These are phyloP conservation scores for Salix udensis DNA, from an alignment of 345 rosid species.

Conservation along the genomic window DNA sequence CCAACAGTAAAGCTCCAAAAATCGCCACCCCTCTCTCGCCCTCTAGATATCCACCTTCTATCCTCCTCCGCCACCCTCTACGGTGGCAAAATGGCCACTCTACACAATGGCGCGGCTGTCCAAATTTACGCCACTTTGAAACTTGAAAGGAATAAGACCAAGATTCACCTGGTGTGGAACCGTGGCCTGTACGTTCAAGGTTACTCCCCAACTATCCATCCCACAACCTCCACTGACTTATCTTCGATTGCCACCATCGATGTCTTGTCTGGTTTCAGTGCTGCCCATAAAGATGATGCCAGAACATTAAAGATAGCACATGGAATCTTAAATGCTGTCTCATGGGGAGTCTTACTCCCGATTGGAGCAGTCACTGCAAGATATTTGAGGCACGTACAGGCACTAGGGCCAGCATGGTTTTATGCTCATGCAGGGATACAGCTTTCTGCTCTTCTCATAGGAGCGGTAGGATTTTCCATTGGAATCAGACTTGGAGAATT, in stretches of 20 bases:
- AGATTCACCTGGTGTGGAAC: slow-evolving; percentile 83
- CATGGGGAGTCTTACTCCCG: slow-evolving; percentile 83
- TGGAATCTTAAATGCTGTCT: slow-evolving; percentile 56
- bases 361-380: slow-evolving; percentile 64
- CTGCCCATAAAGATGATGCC: slow-evolving; percentile 19
- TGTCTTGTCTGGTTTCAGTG: slow-evolving; percentile 54
- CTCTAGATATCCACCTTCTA: slow-evolving; percentile 61
- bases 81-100: slow-evolving; percentile 86
- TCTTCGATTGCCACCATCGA: slow-evolving; percentile 74
- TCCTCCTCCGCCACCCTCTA: slow-evolving; percentile 80
- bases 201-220: slow-evolving; percentile 94
- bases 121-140: slow-evolving; percentile 70
- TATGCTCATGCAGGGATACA: slow-evolving; percentile 74
- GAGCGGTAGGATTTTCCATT: slow-evolving; percentile 63
- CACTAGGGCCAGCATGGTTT: slow-evolving; percentile 83
- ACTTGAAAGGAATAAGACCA: slow-evolving; percentile 58
- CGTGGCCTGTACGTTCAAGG: slow-evolving; percentile 97
- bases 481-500: slow-evolving; percentile 69
- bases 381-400: slow-evolving; percentile 63
- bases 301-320: slow-evolving; percentile 49
- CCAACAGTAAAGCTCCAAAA: slow-evolving; percentile 83
- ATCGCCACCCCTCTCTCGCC: slow-evolving; percentile 73
- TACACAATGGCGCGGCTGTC: slow-evolving; percentile 68
- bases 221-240: slow-evolving; percentile 75
- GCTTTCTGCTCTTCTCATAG: slow-evolving; percentile 51